These are phyloP conservation scores for Gonapodya sp. DNA, from an alignment of 192 early-diverging fungal genomes.

Conservation along the genomic window DNA sequence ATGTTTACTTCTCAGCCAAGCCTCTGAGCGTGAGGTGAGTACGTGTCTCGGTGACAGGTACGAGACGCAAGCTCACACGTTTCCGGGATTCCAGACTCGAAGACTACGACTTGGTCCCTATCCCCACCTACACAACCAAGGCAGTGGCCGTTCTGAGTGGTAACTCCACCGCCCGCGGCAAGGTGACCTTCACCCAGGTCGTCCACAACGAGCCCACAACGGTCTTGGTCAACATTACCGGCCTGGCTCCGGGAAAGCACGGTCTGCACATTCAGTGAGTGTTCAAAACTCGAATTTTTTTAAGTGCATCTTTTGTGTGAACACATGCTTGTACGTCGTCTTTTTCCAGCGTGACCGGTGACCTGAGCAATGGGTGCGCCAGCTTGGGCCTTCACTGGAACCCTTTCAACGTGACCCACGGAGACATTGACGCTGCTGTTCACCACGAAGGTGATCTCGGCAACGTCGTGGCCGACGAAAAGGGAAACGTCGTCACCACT, in stretches of 20 bases:
- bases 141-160: background rate
- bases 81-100: background rate
- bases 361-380: background rate
- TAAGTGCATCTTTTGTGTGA: background rate
- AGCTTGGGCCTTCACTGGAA: background rate
- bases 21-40: background rate
- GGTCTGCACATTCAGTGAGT: background rate
- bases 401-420: background rate
- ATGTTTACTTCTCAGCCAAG: background rate
- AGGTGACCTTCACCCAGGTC: background rate
- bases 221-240: background rate
- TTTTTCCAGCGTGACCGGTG: background rate
- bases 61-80: too few species aligned
- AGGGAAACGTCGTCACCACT: background rate
- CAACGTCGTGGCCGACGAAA: background rate
- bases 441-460: background rate
- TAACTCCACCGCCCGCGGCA: background rate
- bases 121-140: background rate
- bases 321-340: background rate
- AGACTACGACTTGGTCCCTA: background rate
- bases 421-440: background rate
- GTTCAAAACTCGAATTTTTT: background rate
- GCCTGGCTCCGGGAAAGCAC: background rate
- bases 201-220: background rate
- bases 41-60: background rate